phyloP scores from a whole-genome alignment of 140 eudicot species.

The Ambrosia hybrid region DNA sequence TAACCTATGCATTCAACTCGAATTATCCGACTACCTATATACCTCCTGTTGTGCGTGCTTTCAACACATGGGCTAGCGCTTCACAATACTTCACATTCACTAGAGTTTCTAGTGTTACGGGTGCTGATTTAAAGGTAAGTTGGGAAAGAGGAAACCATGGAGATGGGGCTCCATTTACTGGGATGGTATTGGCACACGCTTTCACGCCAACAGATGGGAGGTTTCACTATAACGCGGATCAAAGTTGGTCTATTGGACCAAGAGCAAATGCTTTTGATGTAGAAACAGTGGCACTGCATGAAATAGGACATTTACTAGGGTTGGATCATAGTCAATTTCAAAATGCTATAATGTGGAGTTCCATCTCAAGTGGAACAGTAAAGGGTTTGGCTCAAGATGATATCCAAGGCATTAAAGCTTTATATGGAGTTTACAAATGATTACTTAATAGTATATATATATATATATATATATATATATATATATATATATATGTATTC shows the following conservation, averaged over 20 bases:
- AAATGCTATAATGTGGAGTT: constrained; percentile 25
- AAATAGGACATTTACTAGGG: constrained; percentile 56
- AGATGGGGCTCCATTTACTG: constrained; percentile 33
- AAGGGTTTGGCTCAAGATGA: constrained; percentile 35
- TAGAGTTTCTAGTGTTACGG: neutral
- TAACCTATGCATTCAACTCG: constrained; percentile 28
- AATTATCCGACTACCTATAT: neutral
- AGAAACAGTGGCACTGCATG: constrained; percentile 39
- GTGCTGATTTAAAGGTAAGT: constrained; percentile 28
- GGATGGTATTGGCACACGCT: constrained; percentile 32
- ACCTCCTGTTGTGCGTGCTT: constrained; percentile 24
- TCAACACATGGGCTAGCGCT: constrained; percentile 22
- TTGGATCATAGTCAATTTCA: constrained; percentile 17
- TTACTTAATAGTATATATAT: too few species aligned
- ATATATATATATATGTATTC: too few species aligned
- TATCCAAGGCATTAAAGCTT: constrained; percentile 27
- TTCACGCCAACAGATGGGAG: constrained; percentile 40
- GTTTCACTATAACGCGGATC: constrained; percentile 34
- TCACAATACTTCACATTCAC: constrained; percentile 23
- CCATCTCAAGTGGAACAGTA: neutral
- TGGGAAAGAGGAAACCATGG: constrained; percentile 27
- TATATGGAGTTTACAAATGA: constrained; percentile 9
- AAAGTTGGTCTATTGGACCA: constrained; percentile 19
- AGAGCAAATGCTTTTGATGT: neutral
- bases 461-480: too few species aligned